Evolutionary conservation across 2,329 filamentous ascomycete species (phyloP), one percentile per base, ranked within the genome.

Genomic region (Cytospora paraplurivora): DNA sequence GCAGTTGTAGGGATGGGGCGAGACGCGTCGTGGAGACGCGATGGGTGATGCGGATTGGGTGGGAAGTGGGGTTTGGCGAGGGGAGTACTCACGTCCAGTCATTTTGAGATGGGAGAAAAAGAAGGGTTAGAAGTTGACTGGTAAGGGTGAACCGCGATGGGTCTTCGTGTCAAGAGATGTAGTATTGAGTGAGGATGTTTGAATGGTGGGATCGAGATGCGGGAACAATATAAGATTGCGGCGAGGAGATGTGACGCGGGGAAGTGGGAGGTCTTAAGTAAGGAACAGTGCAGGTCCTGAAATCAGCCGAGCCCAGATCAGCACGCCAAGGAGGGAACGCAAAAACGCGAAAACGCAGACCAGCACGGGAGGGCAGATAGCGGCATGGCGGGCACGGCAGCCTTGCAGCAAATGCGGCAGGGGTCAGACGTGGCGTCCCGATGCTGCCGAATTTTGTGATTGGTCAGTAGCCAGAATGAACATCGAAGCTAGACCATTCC

Each of bases 31-130:
- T 21, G 13, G 41, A 44, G 32, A 41, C 15, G 44, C 32, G 34
- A 56, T 15, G 2, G 7, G 21, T 19, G 7, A 17, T 47, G 27
- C 19, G 17, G 7, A 47, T 56, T 8, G 33, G 27, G 27, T 27
- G 27, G 27, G 4, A 27, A 33, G 17, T 7, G n/a, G 37, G n/a
- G 35, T 8, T 11, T 11, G 50, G 19, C 1, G 12, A 21, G 21
- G 17, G 3, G 49, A 37, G 50, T 53, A 75, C 73, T 74, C 67
- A 75, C 73, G 73, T 74, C 73, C 73, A 73, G 73, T 75, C 73
- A 74, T 75, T 53, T 64, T 72, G 69, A 67, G 64, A 54, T 51
- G 57, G 62, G 61, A 17, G 59, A 52, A 58, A 49, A 56, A 41
- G 53, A 37, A 53, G 65, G 68, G 69, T 65, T 61, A 67, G 65